Evolutionary conservation across 805 yeast genomes (phyloP).

Genomic region (Candida insectalens): DNA sequence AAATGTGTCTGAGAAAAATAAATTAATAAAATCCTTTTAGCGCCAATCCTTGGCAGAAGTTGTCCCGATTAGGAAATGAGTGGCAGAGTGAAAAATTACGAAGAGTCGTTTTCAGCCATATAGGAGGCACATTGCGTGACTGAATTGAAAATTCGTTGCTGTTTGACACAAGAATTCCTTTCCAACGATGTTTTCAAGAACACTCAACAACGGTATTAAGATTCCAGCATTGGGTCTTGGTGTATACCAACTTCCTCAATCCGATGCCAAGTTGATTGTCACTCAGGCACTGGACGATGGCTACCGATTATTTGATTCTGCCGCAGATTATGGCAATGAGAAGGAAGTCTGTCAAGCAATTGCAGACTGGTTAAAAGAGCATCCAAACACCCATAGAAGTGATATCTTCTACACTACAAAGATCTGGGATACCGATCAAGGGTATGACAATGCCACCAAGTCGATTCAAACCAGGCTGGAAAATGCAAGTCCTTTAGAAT

Average conservation of each 20-base stretch:
- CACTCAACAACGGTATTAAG: conserved; percentile 13
- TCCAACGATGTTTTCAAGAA: too few species aligned
- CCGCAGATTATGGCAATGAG: conserved; percentile 31
- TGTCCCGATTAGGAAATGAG: too few species aligned
- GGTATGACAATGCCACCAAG: conserved; percentile 25
- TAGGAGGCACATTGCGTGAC: too few species aligned
- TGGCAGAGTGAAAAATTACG: too few species aligned
- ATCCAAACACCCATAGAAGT: conserved; percentile 6
- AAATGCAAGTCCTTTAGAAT: too few species aligned
- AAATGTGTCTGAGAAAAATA: background rate
- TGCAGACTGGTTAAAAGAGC: too few species aligned
- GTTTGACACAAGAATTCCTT: too few species aligned
- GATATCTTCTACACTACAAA: conserved; percentile 12
- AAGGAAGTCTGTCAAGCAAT: conserved; percentile 32
- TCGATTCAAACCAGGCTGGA: conserved; percentile 26
- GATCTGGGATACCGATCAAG: conserved; percentile 16
- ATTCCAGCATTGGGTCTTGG: conserved; percentile 17
- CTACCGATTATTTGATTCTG: conserved; percentile 32
- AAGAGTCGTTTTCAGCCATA: too few species aligned
- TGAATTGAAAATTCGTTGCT: too few species aligned
- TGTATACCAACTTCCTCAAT: conserved; percentile 12
- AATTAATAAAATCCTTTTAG: background rate
- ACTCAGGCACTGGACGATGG: conserved; percentile 24
- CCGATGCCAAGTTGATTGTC: conserved; percentile 8
- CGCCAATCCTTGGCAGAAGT: too few species aligned